Evolutionary conservation across 2,329 filamentous ascomycete genomes (phyloP), one percentile per base, ranked within the genome.

Genomic region (Paracorniculantispora psalliotae): DNA sequence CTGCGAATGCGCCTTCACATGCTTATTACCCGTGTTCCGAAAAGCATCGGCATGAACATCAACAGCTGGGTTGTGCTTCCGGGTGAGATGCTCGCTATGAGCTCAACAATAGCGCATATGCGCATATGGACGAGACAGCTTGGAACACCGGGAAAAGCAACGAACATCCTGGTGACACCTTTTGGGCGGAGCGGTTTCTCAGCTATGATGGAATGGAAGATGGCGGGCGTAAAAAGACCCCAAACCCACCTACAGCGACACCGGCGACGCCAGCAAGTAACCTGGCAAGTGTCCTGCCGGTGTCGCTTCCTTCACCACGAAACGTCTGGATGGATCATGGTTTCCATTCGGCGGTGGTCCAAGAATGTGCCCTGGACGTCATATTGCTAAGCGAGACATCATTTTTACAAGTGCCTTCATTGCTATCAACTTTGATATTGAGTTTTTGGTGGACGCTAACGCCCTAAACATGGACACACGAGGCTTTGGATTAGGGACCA

Each of bases 371-470:
- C 73, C 71, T 0, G 72, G 73, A 1, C 68, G 69, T 0, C 69
- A 71, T 41, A 74, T 72, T 35, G 70, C 73, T 1, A 74, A 75
- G 33, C 65, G 67, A 15, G 68, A 74, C 52, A 66, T 70, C 0
- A 67, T 73, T 35, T 60, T 67, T 1, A 65, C 65, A 0, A 33
- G 30, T 12, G 30, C 12, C 12, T 33, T 33, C 30, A 33, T 33
- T 33, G 30, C 30, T 6, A 33, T 12, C 6, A 33, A 33, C 12
- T 33, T 33, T 33, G 37, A n/a, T n/a, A 41, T 41, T 41, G 37
- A 17, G 30, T 33, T 30, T 9, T 15, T 17, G 13, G 28, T 51
- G 28, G 23, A 51, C 12, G 7, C n/a, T 4, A 8, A 25, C 6
- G 26, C 23, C 15, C 30, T 30, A 13, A 51, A 51, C 4, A 51